phyloP scores from a whole-genome alignment of 495 filamentous ascomycete species.

The Jackrogersella minutella region DNA sequence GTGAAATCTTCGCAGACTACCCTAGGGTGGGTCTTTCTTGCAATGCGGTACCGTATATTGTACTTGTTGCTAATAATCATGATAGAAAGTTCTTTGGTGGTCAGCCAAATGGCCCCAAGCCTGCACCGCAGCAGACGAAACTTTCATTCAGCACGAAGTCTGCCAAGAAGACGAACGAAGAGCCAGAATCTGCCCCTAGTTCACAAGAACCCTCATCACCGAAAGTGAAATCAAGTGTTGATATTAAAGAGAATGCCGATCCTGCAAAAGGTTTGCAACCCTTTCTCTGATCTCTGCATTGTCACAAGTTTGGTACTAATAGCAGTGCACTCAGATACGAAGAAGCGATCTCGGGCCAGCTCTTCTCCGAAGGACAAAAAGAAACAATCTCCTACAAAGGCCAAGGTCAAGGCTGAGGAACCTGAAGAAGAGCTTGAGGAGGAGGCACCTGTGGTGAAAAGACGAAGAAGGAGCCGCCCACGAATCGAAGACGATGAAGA shows the following conservation, averaged over 20 bases:
- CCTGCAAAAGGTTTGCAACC: slow-evolving; percentile 44
- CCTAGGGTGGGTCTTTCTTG: slow-evolving; percentile 72
- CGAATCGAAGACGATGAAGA: slow-evolving; percentile 54
- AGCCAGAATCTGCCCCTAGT: slow-evolving; percentile 35
- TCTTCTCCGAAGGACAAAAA: slow-evolving; percentile 22
- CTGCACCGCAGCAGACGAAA: slow-evolving; percentile 75
- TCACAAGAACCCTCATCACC: slow-evolving; percentile 26
- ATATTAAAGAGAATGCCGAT: slow-evolving; percentile 43
- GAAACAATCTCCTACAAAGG: slow-evolving; percentile 37
- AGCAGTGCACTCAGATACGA: slow-evolving; percentile 42
- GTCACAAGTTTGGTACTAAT: neutral
- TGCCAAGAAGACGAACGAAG: slow-evolving; percentile 47
- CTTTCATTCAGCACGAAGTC: slow-evolving; percentile 69
- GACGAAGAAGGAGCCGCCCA: slow-evolving; percentile 52
- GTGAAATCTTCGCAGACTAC: slow-evolving; percentile 81
- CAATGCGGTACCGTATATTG: neutral
- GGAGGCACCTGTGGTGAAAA: slow-evolving; percentile 63
- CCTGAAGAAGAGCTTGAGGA: slow-evolving; percentile 54
- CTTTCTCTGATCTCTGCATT: neutral
- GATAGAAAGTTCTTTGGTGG: slow-evolving; percentile 75
- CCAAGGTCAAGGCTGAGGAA: slow-evolving; percentile 38
- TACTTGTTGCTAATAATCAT: slow-evolving; percentile 16
- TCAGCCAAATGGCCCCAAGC: slow-evolving; percentile 60
- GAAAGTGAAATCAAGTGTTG: slow-evolving; percentile 37
- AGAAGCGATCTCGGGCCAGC: slow-evolving; percentile 51